Base-by-base conservation (phyloP, 1,284 basidiomycete species). In the Gymnopus androsaceus region DNA sequence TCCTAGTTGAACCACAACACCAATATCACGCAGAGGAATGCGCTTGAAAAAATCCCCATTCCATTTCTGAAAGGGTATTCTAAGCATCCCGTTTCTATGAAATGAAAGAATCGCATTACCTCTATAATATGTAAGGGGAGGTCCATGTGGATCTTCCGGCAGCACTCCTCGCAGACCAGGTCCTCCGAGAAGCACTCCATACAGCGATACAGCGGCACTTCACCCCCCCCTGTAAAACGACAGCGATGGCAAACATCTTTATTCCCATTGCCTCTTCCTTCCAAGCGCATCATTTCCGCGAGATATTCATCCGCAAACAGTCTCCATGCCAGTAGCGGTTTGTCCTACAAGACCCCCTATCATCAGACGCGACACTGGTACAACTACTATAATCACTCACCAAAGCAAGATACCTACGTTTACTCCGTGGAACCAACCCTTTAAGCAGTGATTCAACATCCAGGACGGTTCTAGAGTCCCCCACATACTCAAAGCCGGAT, bases 61-160 rank as follows among this genome's bases (percentile, higher is more conserved):
- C n/a, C n/a, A n/a, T n/a, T n/a, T n/a, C n/a, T n/a, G 33, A n/a
- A n/a, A n/a, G n/a, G n/a, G n/a, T 5, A n/a, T n/a, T n/a, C n/a
- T 40, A 4, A 51, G 23, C 15, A 34, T 34, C 3, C 25, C 23
- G 4, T 45, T 11, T 12, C 9, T 25, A 25, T 11, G 12, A 38
- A 9, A 31, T 1, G 17, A 8, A 23, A 7, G 19, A 3, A n/a
- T n/a, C 5, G n/a, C 50, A 63, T 36, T 23, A 63, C 64, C 54
- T 64, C 49, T 4, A 65, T 46, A 8, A 38, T 17, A 48, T 65
- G 60, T 4, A 66, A 47, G 0, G 66, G 66, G 2, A 23, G 23
- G 2, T 31, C 17, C 6, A 4, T 14, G 42, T 67, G 66, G 0
- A 17, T 30, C 3, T 25, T 14, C 5, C 63, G 4, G 19, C 58